Evolutionary conservation across 192 early-diverging fungal species (phyloP), one percentile per base, ranked within the genome.

Genomic region (Fimicolochytrium jonesii): DNA sequence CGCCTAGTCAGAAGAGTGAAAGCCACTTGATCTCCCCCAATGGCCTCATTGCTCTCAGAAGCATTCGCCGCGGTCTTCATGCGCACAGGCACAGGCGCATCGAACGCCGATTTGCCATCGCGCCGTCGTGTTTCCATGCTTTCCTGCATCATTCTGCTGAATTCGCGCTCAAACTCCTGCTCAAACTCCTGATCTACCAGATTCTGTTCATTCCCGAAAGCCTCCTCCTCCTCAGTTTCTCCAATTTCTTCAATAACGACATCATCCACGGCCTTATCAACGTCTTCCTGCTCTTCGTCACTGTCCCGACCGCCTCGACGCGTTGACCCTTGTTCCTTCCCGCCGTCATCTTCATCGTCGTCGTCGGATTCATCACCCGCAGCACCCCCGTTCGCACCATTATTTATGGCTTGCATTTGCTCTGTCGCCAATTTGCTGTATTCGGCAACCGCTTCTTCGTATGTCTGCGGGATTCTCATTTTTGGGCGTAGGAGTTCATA

Each of bases 61-160:
- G 52, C 28, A 37, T 31, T 45, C n/a, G 56, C 39, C 31, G 33
- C 22, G 17, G 45, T 35, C 29, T 50, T 51, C 31, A 59, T 11
- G 18, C 68, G 73, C 69, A 90, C 83, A 20, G 95, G 95, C 46
- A 98, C 89, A 9, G 92, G 82, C 18, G 92, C 88, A 70, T 98
- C 95, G 39, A 98, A 86, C 48, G 84, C 86, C 1, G 82, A 62
- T 52, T 90, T 91, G n/a, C 86, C 72, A 51, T 90, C 90, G 69
- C 76, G 77, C 70, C 90, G 89, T 29, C 92, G 87, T 10, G 85
- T 76, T 34, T 95, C 95, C 41, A 90, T 63, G 42, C 88, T 91
- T 51, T 97, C 95, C n/a, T 82, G 82, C 84, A 97, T 88, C 74
- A 97, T 88, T 66, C 83, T 84, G 64, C 84, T 88, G 51, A 92